phyloP scores from a whole-genome alignment of 2,329 filamentous ascomycete species.

The Chrysosporium queenslandicum region DNA sequence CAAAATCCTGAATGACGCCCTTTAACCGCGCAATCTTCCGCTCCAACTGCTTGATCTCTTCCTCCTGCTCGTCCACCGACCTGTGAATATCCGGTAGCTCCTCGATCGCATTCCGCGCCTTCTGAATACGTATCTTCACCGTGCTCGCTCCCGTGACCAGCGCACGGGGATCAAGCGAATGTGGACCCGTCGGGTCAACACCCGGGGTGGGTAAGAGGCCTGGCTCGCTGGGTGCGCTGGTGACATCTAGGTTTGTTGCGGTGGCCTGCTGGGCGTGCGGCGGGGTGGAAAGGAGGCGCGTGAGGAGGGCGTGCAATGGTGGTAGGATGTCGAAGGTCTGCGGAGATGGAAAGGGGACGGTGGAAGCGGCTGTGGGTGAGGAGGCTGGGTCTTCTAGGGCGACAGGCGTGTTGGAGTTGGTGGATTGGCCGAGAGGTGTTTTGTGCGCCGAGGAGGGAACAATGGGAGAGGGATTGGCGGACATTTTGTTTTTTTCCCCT shows the following conservation, averaged over 20 bases:
- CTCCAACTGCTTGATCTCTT: slow-evolving; percentile 36
- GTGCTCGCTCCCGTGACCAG: slow-evolving; percentile 66
- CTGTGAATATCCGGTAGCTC: slow-evolving; percentile 38
- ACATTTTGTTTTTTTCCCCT: background rate
- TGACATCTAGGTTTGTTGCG: slow-evolving; percentile 20
- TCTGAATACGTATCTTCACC: slow-evolving; percentile 73
- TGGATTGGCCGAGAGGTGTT: slow-evolving; percentile 12
- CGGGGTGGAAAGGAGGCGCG: slow-evolving; percentile 52
- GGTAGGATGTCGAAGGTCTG: slow-evolving; percentile 79
- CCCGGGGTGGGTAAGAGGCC: slow-evolving; percentile 17
- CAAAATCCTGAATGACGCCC: slow-evolving; percentile 35
- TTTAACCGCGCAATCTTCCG: slow-evolving; percentile 32
- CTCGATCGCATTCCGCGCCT: slow-evolving; percentile 49
- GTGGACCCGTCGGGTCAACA: slow-evolving; percentile 21
- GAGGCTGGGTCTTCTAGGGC: slow-evolving; percentile 1
- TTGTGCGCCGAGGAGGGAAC: slow-evolving; percentile 8
- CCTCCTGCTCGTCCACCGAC: slow-evolving; percentile 36
- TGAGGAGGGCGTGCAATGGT: slow-evolving; percentile 66
- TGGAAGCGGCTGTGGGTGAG: background rate
- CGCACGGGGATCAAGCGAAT: slow-evolving; percentile 57
- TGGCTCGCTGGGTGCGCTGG: slow-evolving; percentile 18
- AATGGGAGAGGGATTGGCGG: slow-evolving; percentile 12
- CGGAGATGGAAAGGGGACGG: slow-evolving; percentile 56
- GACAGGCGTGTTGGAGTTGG: slow-evolving; percentile 6
- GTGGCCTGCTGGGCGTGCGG: slow-evolving; percentile 16